A percentile compares a stretch with the other conserved stretches of the same genome.
Evolutionary conservation across 345 rosid genomes (phyloP).

Genomic region (Arabidopsis suecica): DNA sequence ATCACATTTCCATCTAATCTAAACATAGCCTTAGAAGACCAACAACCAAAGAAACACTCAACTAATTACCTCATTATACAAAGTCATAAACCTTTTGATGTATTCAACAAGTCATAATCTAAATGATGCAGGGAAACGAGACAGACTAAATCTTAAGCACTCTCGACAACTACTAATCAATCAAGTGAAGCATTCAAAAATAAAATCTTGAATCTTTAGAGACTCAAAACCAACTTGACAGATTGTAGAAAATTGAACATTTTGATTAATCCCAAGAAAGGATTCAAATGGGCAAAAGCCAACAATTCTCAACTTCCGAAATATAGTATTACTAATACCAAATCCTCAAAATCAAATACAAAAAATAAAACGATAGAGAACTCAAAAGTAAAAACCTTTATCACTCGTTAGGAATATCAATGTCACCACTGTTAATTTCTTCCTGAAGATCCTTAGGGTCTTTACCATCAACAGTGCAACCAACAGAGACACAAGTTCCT

Average conservation of each 20-base stretch:
- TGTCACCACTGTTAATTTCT: conserved; percentile 57
- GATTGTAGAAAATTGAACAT: conserved; percentile 22
- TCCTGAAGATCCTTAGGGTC: conserved; percentile 63
- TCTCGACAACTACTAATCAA: not conserved
- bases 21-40: not conserved
- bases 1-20: not conserved
- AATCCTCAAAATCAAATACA: conserved; percentile 26
- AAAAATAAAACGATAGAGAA: not conserved
- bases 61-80: not conserved
- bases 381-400: not conserved
- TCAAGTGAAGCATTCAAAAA: not conserved
- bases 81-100: not conserved
- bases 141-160: not conserved
- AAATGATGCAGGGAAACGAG: not conserved
- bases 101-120: not conserved
- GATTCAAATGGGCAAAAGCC: conserved; percentile 29
- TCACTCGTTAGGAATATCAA: conserved; percentile 58
- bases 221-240: not conserved
- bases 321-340: conserved; percentile 27
- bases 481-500: conserved; percentile 70
- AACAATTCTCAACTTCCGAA: conserved; percentile 17
- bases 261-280: conserved; percentile 3
- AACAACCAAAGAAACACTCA: too few species aligned
- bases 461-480: conserved; percentile 66
- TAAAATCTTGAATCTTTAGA: not conserved